Base-by-base conservation (phyloP, 352 stramenopile genomes). In the Phytophthora tubulina region DNA sequence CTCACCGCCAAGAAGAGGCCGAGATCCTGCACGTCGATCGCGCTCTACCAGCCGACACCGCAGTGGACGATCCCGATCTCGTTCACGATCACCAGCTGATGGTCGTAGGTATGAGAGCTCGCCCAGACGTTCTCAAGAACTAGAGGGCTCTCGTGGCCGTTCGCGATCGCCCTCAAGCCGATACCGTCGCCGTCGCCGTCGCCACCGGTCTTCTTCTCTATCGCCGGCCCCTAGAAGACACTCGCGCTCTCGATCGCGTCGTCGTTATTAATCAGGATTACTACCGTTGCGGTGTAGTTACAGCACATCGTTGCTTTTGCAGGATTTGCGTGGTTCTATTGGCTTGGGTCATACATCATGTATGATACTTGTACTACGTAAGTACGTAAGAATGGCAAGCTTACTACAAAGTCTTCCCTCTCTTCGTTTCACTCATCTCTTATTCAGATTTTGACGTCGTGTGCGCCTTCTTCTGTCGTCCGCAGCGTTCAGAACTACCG, bases 401-500 rank as follows among this genome's bases (percentile, higher is more conserved):
- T 44, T 66, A 30, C 42, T 52, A 45, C 58, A 32, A 32, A 44
- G 30, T 38, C 32, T 62, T 11, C 11, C 31, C 15, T 11, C 15
- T 33, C 33, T 15, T 33, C 35, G 31, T 42, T 15, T 63, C n/a
- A 44, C 21, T 44, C 35, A 15, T 45, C 53, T 55, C 56, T 58
- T 80, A 67, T 8, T 82, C 59, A 42, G 75, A 81, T 72, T 92
- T 92, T 59, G 83, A 92, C 21, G 84, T 85, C 32, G 83, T 92
- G 42, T 80, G 83, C 21, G 81, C 87, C 68, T 88, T 85, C 78
- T 92, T 92, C 70, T 96, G 87, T 61, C 86, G 82, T 9, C 88
- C 89, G 31, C 81, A 93, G 46, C 89, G 85, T 70, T 96, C 89
- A 17, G 80, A 92, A 21, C 51, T 73, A 8, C 84, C 85, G 67